These are phyloP conservation scores for Corchorus olitorius DNA, from an alignment of 345 rosid species.

Conservation along the genomic window DNA sequence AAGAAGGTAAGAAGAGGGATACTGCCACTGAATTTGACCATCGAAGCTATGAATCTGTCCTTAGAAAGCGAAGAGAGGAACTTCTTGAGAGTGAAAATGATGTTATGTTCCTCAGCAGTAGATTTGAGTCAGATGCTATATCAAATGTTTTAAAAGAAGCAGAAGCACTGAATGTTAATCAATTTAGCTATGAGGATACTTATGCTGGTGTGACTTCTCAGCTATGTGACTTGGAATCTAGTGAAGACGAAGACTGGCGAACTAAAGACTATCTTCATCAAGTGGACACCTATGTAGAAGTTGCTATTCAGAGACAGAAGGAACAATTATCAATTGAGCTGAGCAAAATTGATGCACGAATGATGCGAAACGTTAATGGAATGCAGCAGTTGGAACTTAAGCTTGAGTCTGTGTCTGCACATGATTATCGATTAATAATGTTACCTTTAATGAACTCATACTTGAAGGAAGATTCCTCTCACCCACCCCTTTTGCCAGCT, in stretches of 20 bases:
- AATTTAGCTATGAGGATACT: constrained; percentile 67
- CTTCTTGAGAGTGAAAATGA: constrained; percentile 58
- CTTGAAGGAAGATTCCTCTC: too few relatives aligned
- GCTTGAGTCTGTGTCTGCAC: constrained; percentile 68
- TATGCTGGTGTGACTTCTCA: constrained; percentile 62
- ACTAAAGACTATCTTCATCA: constrained; percentile 67
- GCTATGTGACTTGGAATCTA: constrained; percentile 84
- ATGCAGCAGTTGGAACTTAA: constrained; percentile 88
- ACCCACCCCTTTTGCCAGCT: too few relatives aligned
- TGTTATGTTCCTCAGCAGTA: constrained; percentile 39
- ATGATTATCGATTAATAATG: constrained; percentile 67
- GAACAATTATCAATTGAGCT: constrained; percentile 81
- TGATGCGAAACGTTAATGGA: constrained; percentile 65
- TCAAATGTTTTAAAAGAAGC: constrained; percentile 76
- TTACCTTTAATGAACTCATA: constrained; percentile 77
- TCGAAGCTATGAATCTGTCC: constrained; percentile 64
- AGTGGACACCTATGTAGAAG: constrained; percentile 75
- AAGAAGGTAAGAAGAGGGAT: constrained; percentile 84
- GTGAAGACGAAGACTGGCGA: constrained; percentile 78
- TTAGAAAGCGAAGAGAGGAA: constrained; percentile 73
- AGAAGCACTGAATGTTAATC: constrained; percentile 67
- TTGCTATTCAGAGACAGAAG: constrained; percentile 77
- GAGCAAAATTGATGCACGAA: constrained; percentile 77
- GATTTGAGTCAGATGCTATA: constrained; percentile 76
- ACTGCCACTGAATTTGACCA: constrained; percentile 47